Evolutionary conservation across 2,329 filamentous ascomycete species (phyloP).

Genomic region (Fusarium sp.): DNA sequence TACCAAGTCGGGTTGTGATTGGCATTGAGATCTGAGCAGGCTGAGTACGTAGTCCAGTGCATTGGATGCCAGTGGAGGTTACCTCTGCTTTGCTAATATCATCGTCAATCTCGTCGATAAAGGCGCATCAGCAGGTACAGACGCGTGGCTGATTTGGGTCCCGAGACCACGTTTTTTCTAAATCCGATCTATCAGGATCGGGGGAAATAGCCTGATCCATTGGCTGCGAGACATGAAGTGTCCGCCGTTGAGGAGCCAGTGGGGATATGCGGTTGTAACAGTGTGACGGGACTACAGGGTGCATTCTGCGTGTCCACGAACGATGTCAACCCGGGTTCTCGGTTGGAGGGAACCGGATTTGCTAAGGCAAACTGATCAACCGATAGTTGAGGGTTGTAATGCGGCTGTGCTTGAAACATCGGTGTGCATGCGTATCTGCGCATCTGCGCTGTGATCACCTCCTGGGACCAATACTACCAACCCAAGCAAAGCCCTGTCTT

Average conservation of each 20-base stretch:
- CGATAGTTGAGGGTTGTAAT: slow-evolving; percentile 21
- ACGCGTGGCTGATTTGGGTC: slow-evolving; percentile 40
- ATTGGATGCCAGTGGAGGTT: slow-evolving; percentile 9
- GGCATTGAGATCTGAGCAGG: slow-evolving; percentile 43
- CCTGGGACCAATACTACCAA: slow-evolving; percentile 23
- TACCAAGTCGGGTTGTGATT: slow-evolving; percentile 40
- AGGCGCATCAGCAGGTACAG: slow-evolving; percentile 39
- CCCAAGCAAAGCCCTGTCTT: not conserved
- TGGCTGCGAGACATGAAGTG: slow-evolving; percentile 29
- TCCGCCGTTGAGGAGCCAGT: slow-evolving; percentile 22
- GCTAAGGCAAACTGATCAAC: slow-evolving; percentile 28
- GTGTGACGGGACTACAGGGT: slow-evolving; percentile 38
- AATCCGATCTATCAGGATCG: slow-evolving; percentile 41
- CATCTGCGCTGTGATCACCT: slow-evolving; percentile 27
- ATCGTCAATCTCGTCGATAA: slow-evolving; percentile 29
- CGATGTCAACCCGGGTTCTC: slow-evolving; percentile 28
- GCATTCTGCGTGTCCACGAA: slow-evolving; percentile 32
- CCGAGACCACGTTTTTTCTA: slow-evolving; percentile 39
- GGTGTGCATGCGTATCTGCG: slow-evolving; percentile 42
- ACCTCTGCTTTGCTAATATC: slow-evolving; percentile 2
- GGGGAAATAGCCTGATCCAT: slow-evolving; percentile 20
- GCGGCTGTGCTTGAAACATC: slow-evolving; percentile 35
- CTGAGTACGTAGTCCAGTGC: slow-evolving; percentile 18
- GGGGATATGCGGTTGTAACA: slow-evolving; percentile 37
- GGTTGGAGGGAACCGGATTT: slow-evolving; percentile 20